A percentile compares a stretch with the other conserved stretches of the same genome.
Conservation (phyloP, 2,329 filamentous ascomycete genomes). For the Ophiostoma fasciatum region DNA sequence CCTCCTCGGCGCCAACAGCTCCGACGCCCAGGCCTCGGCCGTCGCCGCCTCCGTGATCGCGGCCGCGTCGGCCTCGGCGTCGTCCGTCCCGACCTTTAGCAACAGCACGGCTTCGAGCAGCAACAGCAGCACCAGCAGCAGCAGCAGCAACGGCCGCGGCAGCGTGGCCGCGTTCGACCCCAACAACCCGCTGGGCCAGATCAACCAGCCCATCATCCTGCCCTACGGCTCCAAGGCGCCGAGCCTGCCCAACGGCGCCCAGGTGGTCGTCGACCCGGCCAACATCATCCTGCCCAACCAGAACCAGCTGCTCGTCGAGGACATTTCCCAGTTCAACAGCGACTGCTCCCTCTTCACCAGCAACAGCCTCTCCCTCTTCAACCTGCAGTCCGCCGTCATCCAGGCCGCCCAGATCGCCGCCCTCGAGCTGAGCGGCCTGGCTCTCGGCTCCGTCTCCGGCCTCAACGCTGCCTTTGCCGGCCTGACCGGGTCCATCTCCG, state of each 20-base stretch:
- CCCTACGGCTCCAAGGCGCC: conserved; percentile 19
- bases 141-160: neutral
- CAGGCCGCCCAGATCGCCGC: conserved; percentile 18
- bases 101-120: conserved; percentile 7
- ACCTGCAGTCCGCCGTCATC: conserved; percentile 15
- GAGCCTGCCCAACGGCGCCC: conserved; percentile 14
- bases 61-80: conserved; percentile 9
- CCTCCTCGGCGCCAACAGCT: conserved; percentile 5
- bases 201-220: conserved; percentile 21
- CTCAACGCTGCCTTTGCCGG: conserved; percentile 8
- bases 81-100: conserved; percentile 10
- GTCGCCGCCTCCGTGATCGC: conserved; percentile 2
- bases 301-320: conserved; percentile 20
- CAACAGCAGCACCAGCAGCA: neutral
- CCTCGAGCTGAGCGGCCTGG: conserved; percentile 15
- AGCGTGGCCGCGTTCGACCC: conserved; percentile 16
- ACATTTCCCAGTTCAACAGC: conserved; percentile 17
- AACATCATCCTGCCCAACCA: conserved; percentile 22
- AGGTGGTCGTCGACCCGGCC: conserved; percentile 23
- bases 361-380: conserved; percentile 17
- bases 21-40: neutral
- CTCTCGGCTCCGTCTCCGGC: conserved; percentile 9
- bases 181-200: conserved; percentile 19
- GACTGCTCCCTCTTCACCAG: conserved; percentile 19
- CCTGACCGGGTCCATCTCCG: too few relatives aligned